Base-by-base conservation (phyloP, 2,329 filamentous ascomycete genomes). In the Cercospora sp. region DNA sequence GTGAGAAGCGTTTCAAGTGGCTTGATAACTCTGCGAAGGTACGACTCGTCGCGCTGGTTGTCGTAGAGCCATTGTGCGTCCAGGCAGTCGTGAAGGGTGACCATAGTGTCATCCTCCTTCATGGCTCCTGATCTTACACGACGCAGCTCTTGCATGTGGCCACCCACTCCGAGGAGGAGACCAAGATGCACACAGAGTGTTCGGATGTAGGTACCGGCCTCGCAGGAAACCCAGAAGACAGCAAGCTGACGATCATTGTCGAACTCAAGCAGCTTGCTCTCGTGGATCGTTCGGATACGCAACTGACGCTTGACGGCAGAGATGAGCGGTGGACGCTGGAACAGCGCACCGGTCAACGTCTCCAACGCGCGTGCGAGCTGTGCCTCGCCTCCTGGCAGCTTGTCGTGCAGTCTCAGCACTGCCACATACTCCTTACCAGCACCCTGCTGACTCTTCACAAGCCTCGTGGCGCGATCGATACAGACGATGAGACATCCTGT, bases 201-300 rank as follows among this genome's bases (percentile, higher is more conserved):
- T 85, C 95, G 92, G 80, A 99, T 98, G 82, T 99, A 99, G 72
- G 95, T 99, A 80, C 95, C 95, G 67, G 93, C 95, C 83, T 99
- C 95, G 82, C 95, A 99, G 83, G 93, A 96, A 75, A 98, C 95
- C 94, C 95, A 98, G 87, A 99, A 99, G 66, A 98, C 94, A 81
- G 92, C 95, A 42, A 99, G 87, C 81, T 98, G 94, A 76, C 95
- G 90, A 78, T 98, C 94, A 79, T 99, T 98, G 85, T 99, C 95
- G 79, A 98, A 99, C 85, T 99, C 95, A 79, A 84, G 86, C 65
- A 98, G 86, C 85, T 96, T 96, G 88, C 91, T 96, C 83, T 98
- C 93, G 85, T 98, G 91, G 76, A 99, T 97, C 71, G 94, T 97
- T 83, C 95, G 90, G 82, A 99, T 96, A 87, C 95, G 94, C 70